Conservation (phyloP, 805 yeast genomes). For the Nakazawaea pomicola region DNA sequence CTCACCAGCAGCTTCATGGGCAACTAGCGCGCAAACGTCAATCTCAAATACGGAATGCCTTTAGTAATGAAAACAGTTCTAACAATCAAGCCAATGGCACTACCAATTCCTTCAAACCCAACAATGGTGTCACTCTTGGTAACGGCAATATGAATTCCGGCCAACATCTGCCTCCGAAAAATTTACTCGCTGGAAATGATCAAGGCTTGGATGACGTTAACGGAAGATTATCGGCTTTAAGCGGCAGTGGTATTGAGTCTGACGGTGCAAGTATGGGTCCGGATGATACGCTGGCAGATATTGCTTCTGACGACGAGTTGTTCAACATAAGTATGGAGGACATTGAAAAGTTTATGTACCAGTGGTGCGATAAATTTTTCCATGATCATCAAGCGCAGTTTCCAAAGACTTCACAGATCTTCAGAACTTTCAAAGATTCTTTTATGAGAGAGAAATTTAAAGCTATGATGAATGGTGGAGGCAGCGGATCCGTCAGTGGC, state of each 20-base stretch:
- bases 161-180: neutral
- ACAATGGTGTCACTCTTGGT: neutral
- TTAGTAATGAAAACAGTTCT: neutral
- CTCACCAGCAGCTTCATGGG: too few relatives aligned
- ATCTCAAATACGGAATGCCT: neutral
- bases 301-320: constrained; percentile 6
- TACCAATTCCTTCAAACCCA: constrained; percentile 1
- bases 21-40: neutral
- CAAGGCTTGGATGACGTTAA: neutral
- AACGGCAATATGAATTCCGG: constrained; percentile 3
- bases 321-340: constrained; percentile 17
- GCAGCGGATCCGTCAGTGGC: neutral
- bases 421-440: constrained; percentile 24
- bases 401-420: constrained; percentile 22
- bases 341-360: constrained; percentile 28
- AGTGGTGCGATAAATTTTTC: constrained; percentile 28
- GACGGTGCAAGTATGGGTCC: neutral
- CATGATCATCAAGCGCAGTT: constrained; percentile 20
- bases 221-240: neutral
- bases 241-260: neutral
- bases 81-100: constrained; percentile 1
- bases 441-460: constrained; percentile 28
- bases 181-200: neutral
- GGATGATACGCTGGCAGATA: neutral
- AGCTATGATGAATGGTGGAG: constrained; percentile 8